Evolutionary conservation across 768 basidiomycete genomes (phyloP).

Genomic region (Trametes meyenii): DNA sequence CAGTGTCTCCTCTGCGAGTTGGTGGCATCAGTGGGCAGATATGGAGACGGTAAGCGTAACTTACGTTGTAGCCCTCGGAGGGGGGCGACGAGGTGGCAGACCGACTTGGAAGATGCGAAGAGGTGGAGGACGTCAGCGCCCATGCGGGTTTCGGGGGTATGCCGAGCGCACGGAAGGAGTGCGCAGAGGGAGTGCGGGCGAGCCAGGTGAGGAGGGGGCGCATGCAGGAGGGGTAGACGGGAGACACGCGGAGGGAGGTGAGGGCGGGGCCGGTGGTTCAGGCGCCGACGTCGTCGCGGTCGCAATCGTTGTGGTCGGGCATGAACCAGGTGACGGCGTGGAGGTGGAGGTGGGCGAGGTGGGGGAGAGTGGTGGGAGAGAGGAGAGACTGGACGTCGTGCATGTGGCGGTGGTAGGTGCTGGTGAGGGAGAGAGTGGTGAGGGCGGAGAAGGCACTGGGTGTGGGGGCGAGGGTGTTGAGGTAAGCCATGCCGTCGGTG

Average conservation of each 20-base stretch:
- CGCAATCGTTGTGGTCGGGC: not conserved
- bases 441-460: slow-evolving; percentile 3
- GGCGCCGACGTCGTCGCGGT: not conserved
- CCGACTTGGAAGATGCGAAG: not conserved
- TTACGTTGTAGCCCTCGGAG: slow-evolving; percentile 8
- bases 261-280: not conserved
- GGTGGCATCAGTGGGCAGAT: not conserved
- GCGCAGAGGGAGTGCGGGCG: slow-evolving; percentile 7
- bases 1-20: not conserved
- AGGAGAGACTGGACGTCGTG: slow-evolving; percentile 12
- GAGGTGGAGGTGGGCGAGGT: slow-evolving; percentile 6
- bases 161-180: not conserved
- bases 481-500: slow-evolving; percentile 1
- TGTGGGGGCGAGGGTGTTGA: not conserved
- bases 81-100: not conserved
- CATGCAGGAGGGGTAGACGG: slow-evolving; percentile 12
- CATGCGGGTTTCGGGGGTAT: slow-evolving; percentile 5
- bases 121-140: not conserved
- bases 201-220: slow-evolving; percentile 10
- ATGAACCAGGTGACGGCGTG: slow-evolving; percentile 13
- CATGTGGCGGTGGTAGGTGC: slow-evolving; percentile 9
- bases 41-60: not conserved
- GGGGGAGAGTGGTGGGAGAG: slow-evolving; percentile 3
- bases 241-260: slow-evolving; percentile 5
- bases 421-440: too few species aligned